phyloP scores from a whole-genome alignment of 1,284 basidiomycete species.

The Butyriboletus appendiculatus region DNA sequence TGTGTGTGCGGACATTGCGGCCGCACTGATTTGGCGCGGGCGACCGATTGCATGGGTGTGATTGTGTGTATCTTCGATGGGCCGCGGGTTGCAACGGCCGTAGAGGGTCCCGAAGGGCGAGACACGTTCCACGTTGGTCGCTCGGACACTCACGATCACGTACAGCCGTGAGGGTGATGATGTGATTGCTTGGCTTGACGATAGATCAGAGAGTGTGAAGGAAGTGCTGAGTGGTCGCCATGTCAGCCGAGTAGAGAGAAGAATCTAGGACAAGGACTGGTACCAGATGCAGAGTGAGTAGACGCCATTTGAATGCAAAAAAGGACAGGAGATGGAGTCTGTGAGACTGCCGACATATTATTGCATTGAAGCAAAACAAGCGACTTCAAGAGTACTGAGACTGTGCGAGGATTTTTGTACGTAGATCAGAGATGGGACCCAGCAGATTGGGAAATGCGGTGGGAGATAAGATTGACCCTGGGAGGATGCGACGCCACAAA shows the following conservation, averaged over 20 bases:
- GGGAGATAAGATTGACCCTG: slow-evolving; percentile 39
- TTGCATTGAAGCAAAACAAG: neutral
- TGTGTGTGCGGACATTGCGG: slow-evolving; percentile 10
- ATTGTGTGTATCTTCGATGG: slow-evolving; percentile 9
- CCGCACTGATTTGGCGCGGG: slow-evolving; percentile 10
- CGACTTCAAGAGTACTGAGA: neutral
- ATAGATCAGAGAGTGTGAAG: slow-evolving; percentile 5
- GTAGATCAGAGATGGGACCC: slow-evolving; percentile 11
- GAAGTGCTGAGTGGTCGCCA: slow-evolving; percentile 11
- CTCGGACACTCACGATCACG: slow-evolving; percentile 21
- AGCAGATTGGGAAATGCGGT: slow-evolving; percentile 10
- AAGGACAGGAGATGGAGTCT: neutral
- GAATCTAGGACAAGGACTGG: neutral
- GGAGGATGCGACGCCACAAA: slow-evolving; percentile 26
- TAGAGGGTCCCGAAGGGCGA: slow-evolving; percentile 21
- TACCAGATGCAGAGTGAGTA: neutral
- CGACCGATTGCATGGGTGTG: slow-evolving; percentile 9
- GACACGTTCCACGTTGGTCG: slow-evolving; percentile 19
- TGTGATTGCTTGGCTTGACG: slow-evolving; percentile 12
- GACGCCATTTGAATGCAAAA: neutral
- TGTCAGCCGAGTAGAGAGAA: neutral
- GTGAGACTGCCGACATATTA: neutral
- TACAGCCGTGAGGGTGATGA: slow-evolving; percentile 23
- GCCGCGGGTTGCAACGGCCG: slow-evolving; percentile 23
- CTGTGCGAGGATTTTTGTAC: neutral